Conservation (phyloP, 73 alveolate genomes). For the Tetrahymena elliotti region DNA sequence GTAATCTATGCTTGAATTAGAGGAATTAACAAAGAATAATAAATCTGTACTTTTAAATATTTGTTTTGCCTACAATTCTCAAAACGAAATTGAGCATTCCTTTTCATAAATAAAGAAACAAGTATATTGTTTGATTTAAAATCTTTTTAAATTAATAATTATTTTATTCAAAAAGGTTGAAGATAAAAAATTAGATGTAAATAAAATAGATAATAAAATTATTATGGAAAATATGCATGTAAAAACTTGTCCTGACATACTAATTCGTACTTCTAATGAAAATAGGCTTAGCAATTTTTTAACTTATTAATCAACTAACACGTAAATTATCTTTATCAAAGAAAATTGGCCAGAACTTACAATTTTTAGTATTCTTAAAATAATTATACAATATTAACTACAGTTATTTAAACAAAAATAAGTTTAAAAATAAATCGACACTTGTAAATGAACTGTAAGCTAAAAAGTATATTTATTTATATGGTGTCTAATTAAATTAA, state of each 20-base stretch:
- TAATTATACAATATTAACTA: not conserved
- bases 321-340: not conserved
- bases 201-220: not conserved
- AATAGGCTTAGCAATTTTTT: not conserved
- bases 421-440: not conserved
- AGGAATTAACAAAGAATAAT: not conserved
- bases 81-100: not conserved
- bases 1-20: not conserved
- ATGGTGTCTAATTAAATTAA: not conserved
- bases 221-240: not conserved
- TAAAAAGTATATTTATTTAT: too few species aligned
- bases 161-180: not conserved
- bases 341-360: not conserved
- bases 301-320: not conserved
- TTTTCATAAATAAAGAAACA: not conserved
- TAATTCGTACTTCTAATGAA: not conserved
- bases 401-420: not conserved
- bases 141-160: not conserved
- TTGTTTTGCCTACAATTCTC: not conserved
- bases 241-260: not conserved
- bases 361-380: not conserved
- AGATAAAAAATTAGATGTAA: not conserved
- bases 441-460: not conserved
- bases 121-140: not conserved
- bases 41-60: not conserved